Base-by-base conservation (phyloP, 257 asterid genomes). In the Lantana camara region DNA sequence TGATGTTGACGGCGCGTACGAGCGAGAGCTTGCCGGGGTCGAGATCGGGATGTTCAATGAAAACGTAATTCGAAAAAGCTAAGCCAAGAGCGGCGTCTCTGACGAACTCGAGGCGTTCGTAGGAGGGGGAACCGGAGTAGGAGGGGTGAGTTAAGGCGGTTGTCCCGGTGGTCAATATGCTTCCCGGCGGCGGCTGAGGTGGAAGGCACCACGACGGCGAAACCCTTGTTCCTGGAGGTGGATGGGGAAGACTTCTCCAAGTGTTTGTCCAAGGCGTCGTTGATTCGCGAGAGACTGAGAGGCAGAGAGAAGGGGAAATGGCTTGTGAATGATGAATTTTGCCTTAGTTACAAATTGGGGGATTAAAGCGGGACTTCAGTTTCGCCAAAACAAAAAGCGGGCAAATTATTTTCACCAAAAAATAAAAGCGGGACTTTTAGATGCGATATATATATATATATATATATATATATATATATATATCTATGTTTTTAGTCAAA, bases 81-180 rank as follows among this genome's bases (percentile, higher is more conserved):
- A 81, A 63, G 2, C 87, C 91, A 0, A 93, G 56, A 14, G 81
- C 97, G 7, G 87, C 83, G 51, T 87, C 96, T 10, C 99, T 96
- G n/a, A 93, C 60, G 64, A 87, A 84, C 74, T 90, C 97, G 13
- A 93, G 96, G 22, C 99, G 87, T 59, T 93, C 81, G 60, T 93
- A 93, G 14, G 94, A 90, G 11, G 80, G 50, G 0, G 95, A 78
- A 1, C 44, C 79, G 10, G 74, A 42, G 80, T 58, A 87, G 3
- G 99, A 93, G 14, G 97, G 60, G 68, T 87, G 99, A 4, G 96
- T 87, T 13, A 93, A 55, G 7, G 97, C 94, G 79, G 30, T 57
- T 71, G 60, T 74, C 74, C 20, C 83, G 76, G n/a, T 75, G 75
- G 62, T 71, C 83, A 13, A 69, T 58, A 53, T 71, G 77, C 62